Evolutionary conservation across 2,329 filamentous ascomycete species (phyloP), one percentile per base, ranked within the genome.

Genomic region (Pestalotiopsis sp.): DNA sequence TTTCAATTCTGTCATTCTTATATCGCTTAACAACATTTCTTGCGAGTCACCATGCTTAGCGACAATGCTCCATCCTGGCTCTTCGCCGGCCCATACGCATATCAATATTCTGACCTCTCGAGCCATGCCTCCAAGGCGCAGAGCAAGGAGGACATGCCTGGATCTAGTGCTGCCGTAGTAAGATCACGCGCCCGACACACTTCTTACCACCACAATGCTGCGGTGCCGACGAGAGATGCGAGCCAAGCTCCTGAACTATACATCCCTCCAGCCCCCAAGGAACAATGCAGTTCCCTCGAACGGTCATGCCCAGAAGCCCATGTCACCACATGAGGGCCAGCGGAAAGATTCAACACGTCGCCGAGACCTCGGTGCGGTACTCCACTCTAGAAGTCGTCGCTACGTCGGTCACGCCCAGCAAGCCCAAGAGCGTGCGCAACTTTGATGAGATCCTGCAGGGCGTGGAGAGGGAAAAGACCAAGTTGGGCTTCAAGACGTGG

Each of bases 81-180:
- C 17, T 62, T 38, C 17, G 20, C 59, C 4, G 59, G 41, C 20
- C 59, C 59, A 4, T 62, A 62, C 9, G 59, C 59, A 4, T 62
- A 62, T 36, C 59, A 62, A 36, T 62, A 62, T 12, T 62, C 59
- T n/a, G 59, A 62, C 5, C 25, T 62, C 4, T 62, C 59, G 11
- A 36, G 14, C 17, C 27, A 62, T 9, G n/a, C 12, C 12, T 4
- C 59, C 38, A 40, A n/a, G 11, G 59, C 25, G 11, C 12, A 40
- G 12, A 40, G 31, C n/a, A 20, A 41, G 4, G 31, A 12, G 20
- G 1, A n/a, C 36, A 14, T 40, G n/a, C 13, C n/a, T 27, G 13
- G 9, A 36, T 9, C 27, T 36, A n/a, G 14, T 62, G 59, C 59
- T 6, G 17, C 13, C 27, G 20, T 9, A 52, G n/a, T 59, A 11